phyloP scores from a whole-genome alignment of 73 alveolate genomes.

The Uronychia setigera region DNA sequence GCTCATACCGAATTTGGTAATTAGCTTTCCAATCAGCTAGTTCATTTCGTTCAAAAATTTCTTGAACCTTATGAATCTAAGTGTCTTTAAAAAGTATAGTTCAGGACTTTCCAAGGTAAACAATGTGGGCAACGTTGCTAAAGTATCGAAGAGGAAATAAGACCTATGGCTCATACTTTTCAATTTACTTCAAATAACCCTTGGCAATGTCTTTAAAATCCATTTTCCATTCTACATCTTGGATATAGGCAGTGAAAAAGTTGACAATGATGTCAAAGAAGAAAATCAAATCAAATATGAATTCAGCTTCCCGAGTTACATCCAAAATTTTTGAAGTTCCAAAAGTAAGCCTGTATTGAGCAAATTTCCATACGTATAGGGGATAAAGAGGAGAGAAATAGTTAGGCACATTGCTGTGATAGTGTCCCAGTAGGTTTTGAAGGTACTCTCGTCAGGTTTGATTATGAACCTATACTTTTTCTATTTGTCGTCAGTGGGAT shows the following conservation, averaged over 20 bases:
- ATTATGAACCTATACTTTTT: slow-evolving; percentile 18
- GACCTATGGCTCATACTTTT: not conserved
- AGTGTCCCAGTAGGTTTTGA: slow-evolving; percentile 41
- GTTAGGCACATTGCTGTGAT: slow-evolving; percentile 26
- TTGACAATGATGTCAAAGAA: slow-evolving; percentile 34
- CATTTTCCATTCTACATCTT: slow-evolving; percentile 49
- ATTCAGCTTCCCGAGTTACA: slow-evolving; percentile 12
- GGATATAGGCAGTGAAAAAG: slow-evolving; percentile 55
- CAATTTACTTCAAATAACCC: slow-evolving; percentile 17
- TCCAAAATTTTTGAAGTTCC: slow-evolving; percentile 14
- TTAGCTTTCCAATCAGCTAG: slow-evolving; percentile 2
- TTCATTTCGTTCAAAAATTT: slow-evolving; percentile 15
- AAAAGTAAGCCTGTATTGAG: slow-evolving; percentile 17
- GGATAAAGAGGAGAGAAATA: slow-evolving; percentile 25
- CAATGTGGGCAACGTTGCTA: slow-evolving; percentile 54
- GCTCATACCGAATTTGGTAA: slow-evolving; percentile 34
- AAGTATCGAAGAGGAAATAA: slow-evolving; percentile 43
- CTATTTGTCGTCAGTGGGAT: slow-evolving; percentile 3
- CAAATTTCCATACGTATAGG: slow-evolving; percentile 18
- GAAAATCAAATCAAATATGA: slow-evolving; percentile 36
- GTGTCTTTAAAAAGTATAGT: slow-evolving; percentile 38
- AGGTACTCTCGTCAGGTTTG: slow-evolving; percentile 46
- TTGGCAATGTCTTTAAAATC: slow-evolving; percentile 28
- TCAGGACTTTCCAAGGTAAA: slow-evolving; percentile 6
- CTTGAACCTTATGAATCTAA: slow-evolving; percentile 45